Evolutionary conservation across 140 eudicot genomes (phyloP), one percentile per base, ranked within the genome.

Genomic region (Ambrosia hybrid): DNA sequence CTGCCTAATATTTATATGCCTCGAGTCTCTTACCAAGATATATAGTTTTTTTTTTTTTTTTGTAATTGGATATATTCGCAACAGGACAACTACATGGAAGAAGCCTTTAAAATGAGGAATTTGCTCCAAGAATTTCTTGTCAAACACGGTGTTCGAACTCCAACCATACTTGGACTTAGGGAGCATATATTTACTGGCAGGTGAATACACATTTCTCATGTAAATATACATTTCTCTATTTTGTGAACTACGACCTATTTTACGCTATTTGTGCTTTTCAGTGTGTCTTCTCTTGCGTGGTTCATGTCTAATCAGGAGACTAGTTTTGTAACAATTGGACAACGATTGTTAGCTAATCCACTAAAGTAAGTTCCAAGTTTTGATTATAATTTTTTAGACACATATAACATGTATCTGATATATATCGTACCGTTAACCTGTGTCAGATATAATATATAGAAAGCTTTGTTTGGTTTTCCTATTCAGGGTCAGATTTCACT

Each of bases 181-280:
- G 99, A 95, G 88, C 99, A 95, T 71, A 95, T 95, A 30, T 95
- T 95, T 68, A 95, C 97, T 38, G 99, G 99, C 84, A 95, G 99
- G 99, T 94, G 61, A 67, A 67, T 21, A 49, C 12, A 8, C 70
- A 21, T 48, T 65, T 66, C 51, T 6, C 11, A 65, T 74, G 15
- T 64, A 72, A 6, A 48, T 48, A 48, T 48, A 13, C 53, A 48
- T 48, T 10, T 3, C 53, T 48, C 9, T 56, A 16, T 57, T 57
- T 16, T 45, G 37, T 65, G 36, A 33, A 55, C 4, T n/a, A 15
- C 71, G 64, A 59, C 43, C 3, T 67, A 72, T 16, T 37, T 79
- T 46, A 36, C 53, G 2, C 26, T 3, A 30, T 59, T 71, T 66
- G 51, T 41, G 43, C 13, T 72, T 68, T 30, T 79, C 82, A 89